These are phyloP conservation scores for Blastobotrys malaysiensis DNA, from an alignment of 1,139 yeast genomes.

Conservation along the genomic window DNA sequence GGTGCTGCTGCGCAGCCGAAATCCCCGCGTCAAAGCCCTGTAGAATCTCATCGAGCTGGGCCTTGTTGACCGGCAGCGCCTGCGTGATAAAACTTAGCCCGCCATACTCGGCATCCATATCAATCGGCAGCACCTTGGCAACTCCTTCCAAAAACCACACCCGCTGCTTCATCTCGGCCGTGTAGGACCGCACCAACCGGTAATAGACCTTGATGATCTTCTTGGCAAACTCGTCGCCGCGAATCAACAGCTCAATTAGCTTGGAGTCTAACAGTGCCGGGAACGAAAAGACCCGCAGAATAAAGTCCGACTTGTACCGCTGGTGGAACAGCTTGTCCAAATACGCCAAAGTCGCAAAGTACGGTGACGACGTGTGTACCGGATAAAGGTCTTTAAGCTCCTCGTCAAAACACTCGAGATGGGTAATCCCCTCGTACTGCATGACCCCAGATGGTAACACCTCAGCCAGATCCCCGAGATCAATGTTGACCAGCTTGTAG, in stretches of 20 bases:
- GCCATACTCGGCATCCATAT: constrained; percentile 34
- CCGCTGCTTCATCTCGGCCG: constrained; percentile 78
- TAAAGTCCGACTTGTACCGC: constrained; percentile 77
- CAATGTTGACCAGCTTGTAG: constrained; percentile 44
- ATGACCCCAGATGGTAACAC: constrained; percentile 36
- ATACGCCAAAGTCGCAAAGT: constrained; percentile 77
- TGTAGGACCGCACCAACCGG: constrained; percentile 70
- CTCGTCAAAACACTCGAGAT: constrained; percentile 77
- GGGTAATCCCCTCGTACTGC: constrained; percentile 26
- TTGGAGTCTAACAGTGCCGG: constrained; percentile 85
- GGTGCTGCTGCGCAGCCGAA: constrained; percentile 4
- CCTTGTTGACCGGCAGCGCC: constrained; percentile 23
- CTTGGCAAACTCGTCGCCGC: constrained; percentile 83
- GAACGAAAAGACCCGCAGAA: constrained; percentile 82
- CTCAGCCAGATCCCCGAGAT: constrained; percentile 61
- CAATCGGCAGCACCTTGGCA: constrained; percentile 57
- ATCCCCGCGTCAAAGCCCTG: constrained; percentile 13
- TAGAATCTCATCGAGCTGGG: constrained; percentile 6
- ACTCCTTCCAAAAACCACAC: constrained; percentile 97
- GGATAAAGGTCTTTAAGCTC: constrained; percentile 84
- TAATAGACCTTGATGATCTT: constrained; percentile 85
- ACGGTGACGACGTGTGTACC: constrained; percentile 75
- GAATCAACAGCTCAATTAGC: constrained; percentile 67
- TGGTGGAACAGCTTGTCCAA: constrained; percentile 75
- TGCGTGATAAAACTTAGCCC: constrained; percentile 35